Percentiles rank a stretch among this genome's conserved stretches.
phyloP scores from a whole-genome alignment of 2,329 filamentous ascomycete genomes.

The Boeremia lycopersici region DNA sequence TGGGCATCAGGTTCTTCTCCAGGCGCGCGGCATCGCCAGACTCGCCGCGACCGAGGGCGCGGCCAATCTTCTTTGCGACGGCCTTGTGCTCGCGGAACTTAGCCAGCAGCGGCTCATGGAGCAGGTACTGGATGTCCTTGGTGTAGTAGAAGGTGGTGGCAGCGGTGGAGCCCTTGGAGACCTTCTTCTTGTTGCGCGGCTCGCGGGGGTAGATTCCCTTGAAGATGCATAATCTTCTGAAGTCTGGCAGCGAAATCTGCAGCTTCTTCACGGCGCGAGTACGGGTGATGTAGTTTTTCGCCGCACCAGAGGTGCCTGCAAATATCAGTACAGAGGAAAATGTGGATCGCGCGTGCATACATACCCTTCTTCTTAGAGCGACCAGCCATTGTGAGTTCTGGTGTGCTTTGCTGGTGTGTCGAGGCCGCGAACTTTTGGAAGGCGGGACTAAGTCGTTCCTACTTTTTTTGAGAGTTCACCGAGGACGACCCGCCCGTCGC shows the following conservation, averaged over 20 bases:
- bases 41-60: conserved; percentile 89
- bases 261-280: conserved; percentile 97
- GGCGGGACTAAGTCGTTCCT: conserved; percentile 15
- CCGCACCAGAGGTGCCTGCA: conserved; percentile 79
- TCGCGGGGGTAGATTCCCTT: conserved; percentile 98
- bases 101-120: conserved; percentile 90
- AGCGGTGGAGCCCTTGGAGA: conserved; percentile 84
- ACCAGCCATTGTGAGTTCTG: conserved; percentile 38
- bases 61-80: conserved; percentile 96
- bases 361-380: conserved; percentile 68
- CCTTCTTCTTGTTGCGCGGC: conserved; percentile 96
- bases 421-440: conserved; percentile 15
- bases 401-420: conserved; percentile 5
- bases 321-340: conserved; percentile 20
- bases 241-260: conserved; percentile 95
- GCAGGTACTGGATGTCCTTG: conserved; percentile 97
- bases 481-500: conserved; percentile 23
- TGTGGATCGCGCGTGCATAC: conserved; percentile 8
- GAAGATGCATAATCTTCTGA: conserved; percentile 98
- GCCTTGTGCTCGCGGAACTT: conserved; percentile 98
- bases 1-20: conserved; percentile 88
- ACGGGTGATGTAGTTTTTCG: conserved; percentile 97
- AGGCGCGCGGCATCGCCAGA: conserved; percentile 84
- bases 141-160: conserved; percentile 91
- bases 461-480: conserved; percentile 23